Conservation (phyloP, 2,329 filamentous ascomycete species). For the Fusarium brevicatenulatum region DNA sequence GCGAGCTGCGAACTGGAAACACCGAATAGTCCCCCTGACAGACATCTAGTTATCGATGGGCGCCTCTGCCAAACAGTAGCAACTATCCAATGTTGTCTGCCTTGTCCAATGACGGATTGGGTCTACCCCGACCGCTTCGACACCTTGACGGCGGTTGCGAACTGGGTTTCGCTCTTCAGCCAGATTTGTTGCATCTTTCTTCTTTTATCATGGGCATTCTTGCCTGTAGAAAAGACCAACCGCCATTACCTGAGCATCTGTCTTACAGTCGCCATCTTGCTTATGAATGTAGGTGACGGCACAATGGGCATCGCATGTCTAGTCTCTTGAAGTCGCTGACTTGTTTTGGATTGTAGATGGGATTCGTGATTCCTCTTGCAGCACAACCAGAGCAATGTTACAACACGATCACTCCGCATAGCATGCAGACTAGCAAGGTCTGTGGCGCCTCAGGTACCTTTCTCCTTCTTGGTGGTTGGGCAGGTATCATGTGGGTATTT, state of each 20-base stretch:
- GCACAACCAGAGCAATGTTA: constrained; percentile 83
- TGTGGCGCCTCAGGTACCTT: constrained; percentile 92
- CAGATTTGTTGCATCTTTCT: constrained; percentile 79
- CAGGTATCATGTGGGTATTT: constrained; percentile 89
- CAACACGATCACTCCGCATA: constrained; percentile 90
- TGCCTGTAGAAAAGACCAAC: constrained; percentile 89
- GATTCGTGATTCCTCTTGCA: constrained; percentile 88
- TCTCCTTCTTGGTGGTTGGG: constrained; percentile 86
- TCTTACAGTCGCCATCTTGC: constrained; percentile 76
- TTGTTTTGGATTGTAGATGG: constrained; percentile 65
- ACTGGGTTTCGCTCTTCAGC: constrained; percentile 83
- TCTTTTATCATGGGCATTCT: constrained; percentile 78
- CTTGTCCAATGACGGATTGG: constrained; percentile 89
- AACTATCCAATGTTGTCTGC: constrained; percentile 79
- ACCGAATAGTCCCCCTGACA: constrained; percentile 10
- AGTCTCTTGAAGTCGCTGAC: constrained; percentile 29
- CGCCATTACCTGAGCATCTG: constrained; percentile 94
- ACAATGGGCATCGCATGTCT: neutral
- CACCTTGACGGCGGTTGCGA: constrained; percentile 71
- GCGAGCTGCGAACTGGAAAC: constrained; percentile 9
- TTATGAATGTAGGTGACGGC: constrained; percentile 77
- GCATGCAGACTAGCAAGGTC: constrained; percentile 83
- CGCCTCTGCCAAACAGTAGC: constrained; percentile 62
- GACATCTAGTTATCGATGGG: constrained; percentile 63
- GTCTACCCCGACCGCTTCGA: constrained; percentile 69